phyloP scores from a whole-genome alignment of 1,284 basidiomycete genomes.

The Trametes pubescens region DNA sequence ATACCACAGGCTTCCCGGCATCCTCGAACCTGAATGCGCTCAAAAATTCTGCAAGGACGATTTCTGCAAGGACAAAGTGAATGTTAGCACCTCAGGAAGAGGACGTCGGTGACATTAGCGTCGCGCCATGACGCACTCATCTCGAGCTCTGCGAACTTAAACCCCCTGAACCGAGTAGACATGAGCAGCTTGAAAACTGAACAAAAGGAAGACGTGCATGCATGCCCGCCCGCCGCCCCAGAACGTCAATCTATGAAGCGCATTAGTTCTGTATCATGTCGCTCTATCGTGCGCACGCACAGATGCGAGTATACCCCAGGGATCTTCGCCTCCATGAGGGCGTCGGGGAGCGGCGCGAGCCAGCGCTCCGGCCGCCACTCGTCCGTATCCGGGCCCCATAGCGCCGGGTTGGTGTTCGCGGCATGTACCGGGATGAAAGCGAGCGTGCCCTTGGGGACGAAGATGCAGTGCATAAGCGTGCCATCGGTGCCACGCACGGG shows the following conservation, averaged over 20 bases:
- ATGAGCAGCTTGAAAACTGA: not conserved
- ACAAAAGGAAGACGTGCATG: conserved; percentile 35
- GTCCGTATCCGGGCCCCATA: conserved; percentile 63
- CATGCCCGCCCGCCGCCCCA: conserved; percentile 42
- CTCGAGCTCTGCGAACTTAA: conserved; percentile 44
- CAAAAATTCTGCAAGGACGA: conserved; percentile 18
- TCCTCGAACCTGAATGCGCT: conserved; percentile 14
- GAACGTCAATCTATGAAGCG: conserved; percentile 43
- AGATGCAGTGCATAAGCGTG: conserved; percentile 45
- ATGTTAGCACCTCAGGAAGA: not conserved
- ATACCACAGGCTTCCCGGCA: conserved; percentile 4
- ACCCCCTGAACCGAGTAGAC: conserved; percentile 33
- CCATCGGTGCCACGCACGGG: conserved; percentile 38
- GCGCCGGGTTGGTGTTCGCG: conserved; percentile 51
- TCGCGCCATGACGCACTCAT: conserved; percentile 41
- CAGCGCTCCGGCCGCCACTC: conserved; percentile 54
- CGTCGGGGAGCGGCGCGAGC: conserved; percentile 32
- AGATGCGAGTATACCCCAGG: conserved; percentile 36
- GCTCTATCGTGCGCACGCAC: conserved; percentile 17
- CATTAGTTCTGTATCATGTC: not conserved
- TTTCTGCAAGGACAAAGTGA: conserved; percentile 4
- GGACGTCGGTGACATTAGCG: too few relatives aligned
- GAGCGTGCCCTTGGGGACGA: conserved; percentile 53
- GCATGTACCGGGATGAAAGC: conserved; percentile 56
- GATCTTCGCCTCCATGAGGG: conserved; percentile 25